Base-by-base conservation (phyloP, 768 basidiomycete species). In the Russula lepida region DNA sequence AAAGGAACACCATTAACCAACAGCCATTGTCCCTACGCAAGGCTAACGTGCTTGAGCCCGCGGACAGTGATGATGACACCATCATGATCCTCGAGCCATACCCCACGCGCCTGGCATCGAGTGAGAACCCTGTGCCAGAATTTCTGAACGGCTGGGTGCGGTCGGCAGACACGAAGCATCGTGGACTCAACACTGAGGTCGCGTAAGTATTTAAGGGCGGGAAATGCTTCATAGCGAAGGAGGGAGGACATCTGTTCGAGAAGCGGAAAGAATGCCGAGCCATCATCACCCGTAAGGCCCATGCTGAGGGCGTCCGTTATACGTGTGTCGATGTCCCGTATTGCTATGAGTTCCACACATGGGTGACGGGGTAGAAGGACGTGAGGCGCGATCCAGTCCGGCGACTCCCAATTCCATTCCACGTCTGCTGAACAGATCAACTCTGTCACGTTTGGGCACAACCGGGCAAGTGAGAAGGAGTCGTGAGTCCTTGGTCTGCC, bases 381-480 rank as follows among this genome's bases (percentile, higher is more conserved):
- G 58, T 89, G 88, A 3, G 88, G 86, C 15, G 88, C 85, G 67
- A 89, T 88, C 88, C 87, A 89, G 68, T 89, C 86, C 0, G 88
- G 88, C 54, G 75, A 78, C 66, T 83, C 78, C 88, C 88, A 89
- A 64, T 88, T 85, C 88, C 88, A 89, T 67, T 86, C 86, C 0
- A 86, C 87, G 62, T 89, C 86, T 1, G 88, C 87, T 47, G 79
- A 81, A 68, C 86, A 88, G 52, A 89, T 84, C 69, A 89, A 85
- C 67, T 87, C 79, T 35, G 73, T 74, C 39, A 89, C 74, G 64
- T 84, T 83, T 0, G 88, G 88, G 64, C 85, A 87, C 83, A 84
- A 86, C 19, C 76, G 75, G n/a, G 82, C 83, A 6, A 89, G 76
- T 4, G 80, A 80, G 33, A 52, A 35, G 33, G 69, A 69, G 51